Base-by-base conservation (phyloP, 257 asterid species). In the Nicotiana tomentosiformis region DNA sequence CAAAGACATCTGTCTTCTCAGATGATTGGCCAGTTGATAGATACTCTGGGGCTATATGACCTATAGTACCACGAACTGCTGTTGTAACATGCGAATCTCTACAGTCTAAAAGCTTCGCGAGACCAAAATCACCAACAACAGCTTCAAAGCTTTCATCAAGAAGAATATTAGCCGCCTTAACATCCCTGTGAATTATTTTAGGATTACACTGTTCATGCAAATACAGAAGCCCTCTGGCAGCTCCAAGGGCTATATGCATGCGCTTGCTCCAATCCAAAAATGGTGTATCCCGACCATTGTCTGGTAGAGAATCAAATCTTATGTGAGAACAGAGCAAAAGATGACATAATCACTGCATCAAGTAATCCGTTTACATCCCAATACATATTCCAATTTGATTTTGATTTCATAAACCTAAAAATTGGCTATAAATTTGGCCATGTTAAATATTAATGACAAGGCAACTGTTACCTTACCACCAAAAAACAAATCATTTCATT, bases 21-120 rank as follows among this genome's bases (percentile, higher is more conserved):
- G 99, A 94, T 17, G 99, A 95, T 86, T 95, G 98, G 35, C 99
- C 99, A 0, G 99, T 95, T 5, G 99, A 95, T 80, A 95, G 92
- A 85, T 95, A 95, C 81, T 95, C 98, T 0, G 99, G 99, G 12
- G 99, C 98, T 64, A 95, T 95, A 56, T 96, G 98, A 56, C 98
- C 99, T 62, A 93, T 83, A 7, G 99, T 94, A 39, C 99, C 98
- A 0, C 99, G 96, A 11, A 96, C 99, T 29, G 99, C 99, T 8
- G 99, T 96, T 33, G 99, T 96, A 53, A 96, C 97, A 30, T 96
- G 98, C 1, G 99, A 92, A 65, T 92, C 99, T 79, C 95, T 66
- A 29, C 95, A 92, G 83, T 96, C 99, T 74, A 96, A 87, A 17
- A 94, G 98, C 90, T 96, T 96, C 4, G 99, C 99, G 16, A 96